Conservation (phyloP, 805 yeast species). For the Myxozyma geophila region DNA sequence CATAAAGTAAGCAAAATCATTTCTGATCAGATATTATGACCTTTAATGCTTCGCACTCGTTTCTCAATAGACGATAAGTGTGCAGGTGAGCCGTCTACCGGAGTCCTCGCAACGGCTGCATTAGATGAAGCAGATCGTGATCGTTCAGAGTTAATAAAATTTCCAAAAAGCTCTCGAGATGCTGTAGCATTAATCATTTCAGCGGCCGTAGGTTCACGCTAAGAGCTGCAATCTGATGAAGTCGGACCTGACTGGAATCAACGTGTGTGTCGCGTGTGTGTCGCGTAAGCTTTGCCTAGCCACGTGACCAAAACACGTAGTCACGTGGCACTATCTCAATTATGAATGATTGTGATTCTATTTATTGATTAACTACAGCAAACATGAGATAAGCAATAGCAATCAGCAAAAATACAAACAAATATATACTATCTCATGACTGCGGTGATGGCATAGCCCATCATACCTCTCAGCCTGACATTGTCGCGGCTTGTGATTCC, state of each 20-base stretch:
- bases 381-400: background rate
- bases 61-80: conserved; percentile 3
- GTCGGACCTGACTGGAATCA: background rate
- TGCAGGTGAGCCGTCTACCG: background rate
- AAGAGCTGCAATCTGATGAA: background rate
- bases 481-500: background rate
- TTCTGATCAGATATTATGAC: background rate
- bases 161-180: background rate
- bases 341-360: too few species aligned
- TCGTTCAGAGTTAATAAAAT: background rate
- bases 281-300: background rate
- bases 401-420: background rate
- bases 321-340: background rate
- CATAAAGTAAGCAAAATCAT: background rate
- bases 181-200: background rate
- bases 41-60: conserved; percentile 6
- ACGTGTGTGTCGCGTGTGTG: background rate
- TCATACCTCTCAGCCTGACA: conserved; percentile 17
- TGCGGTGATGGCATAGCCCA: conserved; percentile 22
- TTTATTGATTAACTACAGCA: too few species aligned
- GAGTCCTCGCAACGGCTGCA: background rate
- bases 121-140: background rate
- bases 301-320: background rate
- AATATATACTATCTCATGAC: conserved; percentile 6
- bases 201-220: too few species aligned